Base-by-base conservation (phyloP, 2,329 filamentous ascomycete species). In the Talaromyces amestolkiae region DNA sequence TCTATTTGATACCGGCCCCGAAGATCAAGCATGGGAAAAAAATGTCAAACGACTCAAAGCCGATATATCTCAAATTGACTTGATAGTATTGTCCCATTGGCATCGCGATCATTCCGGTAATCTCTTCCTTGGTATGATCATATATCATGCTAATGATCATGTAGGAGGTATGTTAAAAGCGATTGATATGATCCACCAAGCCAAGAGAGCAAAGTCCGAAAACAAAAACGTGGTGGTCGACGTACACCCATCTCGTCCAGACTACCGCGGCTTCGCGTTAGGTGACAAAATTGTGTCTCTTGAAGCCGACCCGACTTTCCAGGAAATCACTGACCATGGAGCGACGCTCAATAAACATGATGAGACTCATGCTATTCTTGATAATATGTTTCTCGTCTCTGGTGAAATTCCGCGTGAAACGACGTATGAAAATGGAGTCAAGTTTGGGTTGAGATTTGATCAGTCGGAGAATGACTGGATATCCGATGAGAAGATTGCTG, bases 1-100 rank as follows among this genome's bases (percentile, higher is more conserved):
- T 3, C 77, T 86, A 1, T 86, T 86, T 65, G 84, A 86, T 68
- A 77, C 81, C 1, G 84, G 84, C 0, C 84, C 84, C 0, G 83
- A 85, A 70, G 83, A 81, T 51, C 78, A 80, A 8, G 74, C 78
- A 3, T 86, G 82, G 80, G 79, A 83, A 68, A 74, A 77, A n/a
- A 86, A 86, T 67, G 79, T 76, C 3, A 78, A 73, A 4, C 76
- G 83, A 1, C 71, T 85, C 19, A 71, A 75, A 31, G 73, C 80
- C 1, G 76, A 83, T 68, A 71, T 84, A 3, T 72, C 77, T 1
- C 68, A 71, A 0, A 74, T 86, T 27, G 83, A 85, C 67, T 65
- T 80, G 15, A 78, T 85, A 22, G 78, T 84, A 58, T 72, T 86
- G 27, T 83, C 82, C 5, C 81, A 85, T 69, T 85, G 84, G 84